A percentile compares a stretch with the other conserved stretches of the same genome.
Conservation (phyloP, 495 filamentous ascomycete species). For the Parmelia sp. region DNA sequence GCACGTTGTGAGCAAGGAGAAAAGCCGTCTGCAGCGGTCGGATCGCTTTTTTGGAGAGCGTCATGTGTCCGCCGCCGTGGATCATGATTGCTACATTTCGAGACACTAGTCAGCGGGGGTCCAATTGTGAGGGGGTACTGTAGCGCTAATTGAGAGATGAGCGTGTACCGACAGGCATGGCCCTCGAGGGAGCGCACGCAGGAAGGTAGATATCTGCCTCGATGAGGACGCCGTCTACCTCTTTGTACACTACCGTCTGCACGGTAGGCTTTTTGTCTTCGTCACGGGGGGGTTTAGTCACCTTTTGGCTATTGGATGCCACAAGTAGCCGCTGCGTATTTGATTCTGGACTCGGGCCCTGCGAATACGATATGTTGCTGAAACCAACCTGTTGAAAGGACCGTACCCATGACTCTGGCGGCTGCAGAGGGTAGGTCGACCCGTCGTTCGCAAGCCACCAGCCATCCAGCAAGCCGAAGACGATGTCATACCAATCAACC, state of each 20-base stretch:
- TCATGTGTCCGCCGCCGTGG: constrained; percentile 46
- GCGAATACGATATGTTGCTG: constrained; percentile 43
- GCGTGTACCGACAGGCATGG: constrained; percentile 26
- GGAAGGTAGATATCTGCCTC: constrained; percentile 42
- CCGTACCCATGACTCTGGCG: constrained; percentile 33
- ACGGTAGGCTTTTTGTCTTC: constrained; percentile 11
- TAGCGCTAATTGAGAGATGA: constrained; percentile 5
- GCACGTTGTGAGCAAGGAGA: constrained; percentile 38
- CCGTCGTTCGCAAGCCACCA: constrained; percentile 53
- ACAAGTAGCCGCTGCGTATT: constrained; percentile 27
- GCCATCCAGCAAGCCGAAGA: constrained; percentile 46
- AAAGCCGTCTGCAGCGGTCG: constrained; percentile 37
- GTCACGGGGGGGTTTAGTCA: constrained; percentile 2
- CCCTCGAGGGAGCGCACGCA: not conserved
- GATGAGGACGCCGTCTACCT: constrained; percentile 27
- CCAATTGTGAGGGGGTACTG: not conserved
- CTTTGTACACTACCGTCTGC: constrained; percentile 37
- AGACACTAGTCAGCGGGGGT: not conserved
- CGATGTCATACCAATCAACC: constrained; percentile 42
- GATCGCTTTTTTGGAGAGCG: constrained; percentile 42
- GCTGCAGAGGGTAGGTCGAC: constrained; percentile 39
- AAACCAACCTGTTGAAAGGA: constrained; percentile 40
- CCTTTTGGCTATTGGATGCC: constrained; percentile 12
- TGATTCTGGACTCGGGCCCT: constrained; percentile 33
- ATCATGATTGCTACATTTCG: constrained; percentile 42